Conservation (phyloP, 2,329 filamentous ascomycete species). For the Lachnum nothofagi region DNA sequence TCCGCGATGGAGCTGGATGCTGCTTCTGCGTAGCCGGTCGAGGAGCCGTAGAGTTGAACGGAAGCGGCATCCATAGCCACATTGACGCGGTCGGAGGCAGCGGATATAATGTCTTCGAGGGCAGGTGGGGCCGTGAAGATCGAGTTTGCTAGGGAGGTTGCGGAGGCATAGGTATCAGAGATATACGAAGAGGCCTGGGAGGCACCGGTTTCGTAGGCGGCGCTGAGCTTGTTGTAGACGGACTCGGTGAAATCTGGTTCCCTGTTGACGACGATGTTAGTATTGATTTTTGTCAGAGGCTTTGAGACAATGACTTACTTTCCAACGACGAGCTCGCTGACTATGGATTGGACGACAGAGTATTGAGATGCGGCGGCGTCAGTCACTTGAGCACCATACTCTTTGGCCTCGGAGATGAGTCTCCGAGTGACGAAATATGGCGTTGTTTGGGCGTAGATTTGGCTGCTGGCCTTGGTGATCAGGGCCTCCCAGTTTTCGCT, state of each 20-base stretch:
- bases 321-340: slow-evolving; percentile 71
- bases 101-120: slow-evolving; percentile 52
- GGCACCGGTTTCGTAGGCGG: slow-evolving; percentile 63
- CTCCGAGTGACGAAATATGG: slow-evolving; percentile 37
- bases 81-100: slow-evolving; percentile 52
- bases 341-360: slow-evolving; percentile 61
- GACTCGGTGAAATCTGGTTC: slow-evolving; percentile 79
- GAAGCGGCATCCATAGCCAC: slow-evolving; percentile 55
- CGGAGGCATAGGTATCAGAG: slow-evolving; percentile 41
- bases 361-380: slow-evolving; percentile 60
- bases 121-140: slow-evolving; percentile 53
- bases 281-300: not conserved
- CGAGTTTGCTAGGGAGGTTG: slow-evolving; percentile 40
- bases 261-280: not conserved
- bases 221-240: slow-evolving; percentile 65
- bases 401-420: slow-evolving; percentile 46
- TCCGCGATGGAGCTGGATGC: slow-evolving; percentile 49
- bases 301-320: slow-evolving; percentile 36
- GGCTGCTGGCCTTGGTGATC: slow-evolving; percentile 30
- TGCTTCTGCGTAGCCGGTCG: slow-evolving; percentile 46
- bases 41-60: slow-evolving; percentile 51
- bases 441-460: slow-evolving; percentile 31
- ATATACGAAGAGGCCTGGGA: slow-evolving; percentile 50
- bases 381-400: slow-evolving; percentile 58
- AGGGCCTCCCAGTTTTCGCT: slow-evolving; percentile 37